Conservation (phyloP, 805 yeast genomes). For the Pichia ethanolica region DNA sequence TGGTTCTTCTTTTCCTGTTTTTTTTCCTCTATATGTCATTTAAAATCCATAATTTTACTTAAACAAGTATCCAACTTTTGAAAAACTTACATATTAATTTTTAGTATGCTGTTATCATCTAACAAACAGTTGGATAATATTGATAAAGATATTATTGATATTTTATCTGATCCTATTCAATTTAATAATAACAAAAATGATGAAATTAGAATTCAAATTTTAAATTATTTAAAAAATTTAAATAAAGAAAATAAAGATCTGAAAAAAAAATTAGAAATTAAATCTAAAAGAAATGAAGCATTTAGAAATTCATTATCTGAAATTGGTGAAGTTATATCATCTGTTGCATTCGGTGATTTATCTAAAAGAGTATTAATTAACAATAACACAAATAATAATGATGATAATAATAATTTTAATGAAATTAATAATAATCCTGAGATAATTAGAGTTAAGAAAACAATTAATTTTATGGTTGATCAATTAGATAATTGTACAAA, state of each 20-base stretch:
- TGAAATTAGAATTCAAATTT: conserved; percentile 14
- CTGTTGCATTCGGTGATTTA: conserved; percentile 85
- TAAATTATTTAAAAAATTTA: conserved; percentile 10
- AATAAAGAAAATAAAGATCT: conserved; percentile 14
- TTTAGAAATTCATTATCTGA: conserved; percentile 66
- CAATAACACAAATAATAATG: background rate
- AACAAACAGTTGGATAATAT: background rate
- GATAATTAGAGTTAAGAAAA: conserved; percentile 68
- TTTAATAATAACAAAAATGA: conserved; percentile 17
- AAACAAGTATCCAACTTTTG: no score
- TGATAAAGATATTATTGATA: background rate
- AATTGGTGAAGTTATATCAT: conserved; percentile 78
- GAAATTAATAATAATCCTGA: conserved; percentile 49
- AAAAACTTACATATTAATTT: no score
- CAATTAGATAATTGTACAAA: conserved; percentile 74
- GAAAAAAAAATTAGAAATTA: conserved; percentile 12
- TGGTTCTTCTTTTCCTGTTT: no score
- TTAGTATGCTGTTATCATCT: background rate
- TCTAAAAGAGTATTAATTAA: conserved; percentile 73
- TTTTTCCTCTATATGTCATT: no score
- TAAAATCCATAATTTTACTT: no score
- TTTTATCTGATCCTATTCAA: conserved; percentile 16
- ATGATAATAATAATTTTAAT: conserved; percentile 39
- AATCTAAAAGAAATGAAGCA: conserved; percentile 52
- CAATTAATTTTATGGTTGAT: conserved; percentile 85